Evolutionary conservation across 371 early-diverging fungal genomes (phyloP).

Genomic region (Astathelohania contejeani): DNA sequence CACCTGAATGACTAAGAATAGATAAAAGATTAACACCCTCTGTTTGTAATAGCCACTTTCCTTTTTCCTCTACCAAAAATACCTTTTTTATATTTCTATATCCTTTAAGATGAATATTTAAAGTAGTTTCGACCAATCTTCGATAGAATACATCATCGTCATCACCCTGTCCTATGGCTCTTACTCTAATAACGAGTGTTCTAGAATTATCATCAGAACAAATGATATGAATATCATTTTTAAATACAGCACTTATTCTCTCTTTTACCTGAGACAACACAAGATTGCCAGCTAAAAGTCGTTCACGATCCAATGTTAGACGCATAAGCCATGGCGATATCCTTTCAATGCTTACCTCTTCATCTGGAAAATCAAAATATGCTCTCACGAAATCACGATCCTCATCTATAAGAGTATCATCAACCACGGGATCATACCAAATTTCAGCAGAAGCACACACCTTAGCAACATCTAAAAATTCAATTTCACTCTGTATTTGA

Average conservation of each 20-base stretch:
- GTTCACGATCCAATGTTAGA: conserved; percentile 63
- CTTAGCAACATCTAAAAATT: conserved; percentile 71
- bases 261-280: conserved; percentile 61
- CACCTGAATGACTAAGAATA: conserved; percentile 65
- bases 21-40: conserved; percentile 79
- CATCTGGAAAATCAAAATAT: conserved; percentile 70
- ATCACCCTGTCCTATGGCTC: conserved; percentile 54
- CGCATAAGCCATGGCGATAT: conserved; percentile 75
- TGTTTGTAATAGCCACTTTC: conserved; percentile 69
- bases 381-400: conserved; percentile 77
- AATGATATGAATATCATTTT: conserved; percentile 64
- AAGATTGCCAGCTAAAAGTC: conserved; percentile 73
- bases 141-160: conserved; percentile 72
- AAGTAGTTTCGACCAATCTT: conserved; percentile 63
- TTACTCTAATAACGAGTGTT: conserved; percentile 69
- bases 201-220: conserved; percentile 77
- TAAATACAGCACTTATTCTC: conserved; percentile 56
- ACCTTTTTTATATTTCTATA: conserved; percentile 70
- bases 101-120: conserved; percentile 73
- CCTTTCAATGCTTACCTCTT: conserved; percentile 53
- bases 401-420: conserved; percentile 62
- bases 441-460: conserved; percentile 72
- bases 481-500: conserved; percentile 68
- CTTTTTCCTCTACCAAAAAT: conserved; percentile 66
- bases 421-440: conserved; percentile 83